Conservation (phyloP, 108 stramenopile genomes). For the Craspedostauros australis region DNA sequence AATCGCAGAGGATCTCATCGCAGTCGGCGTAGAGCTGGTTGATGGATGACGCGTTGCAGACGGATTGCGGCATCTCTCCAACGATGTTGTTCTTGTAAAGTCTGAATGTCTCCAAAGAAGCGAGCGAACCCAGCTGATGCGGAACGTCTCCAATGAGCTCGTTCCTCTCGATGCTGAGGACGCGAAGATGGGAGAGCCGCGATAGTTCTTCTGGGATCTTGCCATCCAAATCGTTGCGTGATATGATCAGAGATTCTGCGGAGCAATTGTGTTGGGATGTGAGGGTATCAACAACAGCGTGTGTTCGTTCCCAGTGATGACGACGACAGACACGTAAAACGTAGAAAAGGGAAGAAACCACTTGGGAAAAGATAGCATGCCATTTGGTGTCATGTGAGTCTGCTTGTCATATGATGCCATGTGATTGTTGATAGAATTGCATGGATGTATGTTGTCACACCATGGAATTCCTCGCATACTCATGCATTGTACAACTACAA, state of each 20-base stretch:
- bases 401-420: background rate
- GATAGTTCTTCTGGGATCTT: background rate
- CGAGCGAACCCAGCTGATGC: conserved; percentile 3
- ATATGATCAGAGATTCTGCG: background rate
- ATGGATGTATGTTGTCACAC: background rate
- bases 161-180: conserved; percentile 15
- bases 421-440: background rate
- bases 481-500: conserved; percentile 5
- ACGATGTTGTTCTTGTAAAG: conserved; percentile 10
- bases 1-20: conserved; percentile 15
- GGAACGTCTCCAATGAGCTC: conserved; percentile 22
- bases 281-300: background rate
- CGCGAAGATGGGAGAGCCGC: background rate
- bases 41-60: background rate
- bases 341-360: conserved; percentile 3
- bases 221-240: background rate
- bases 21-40: conserved; percentile 22
- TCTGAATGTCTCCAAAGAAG: conserved; percentile 2
- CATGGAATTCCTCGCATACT: background rate
- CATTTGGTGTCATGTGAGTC: background rate
- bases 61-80: conserved; percentile 31
- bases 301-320: background rate
- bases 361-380: conserved; percentile 13
- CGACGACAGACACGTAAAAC: background rate
- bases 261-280: background rate